Conservation (phyloP, 2,329 filamentous ascomycete genomes). For the Fusarium sp. region DNA sequence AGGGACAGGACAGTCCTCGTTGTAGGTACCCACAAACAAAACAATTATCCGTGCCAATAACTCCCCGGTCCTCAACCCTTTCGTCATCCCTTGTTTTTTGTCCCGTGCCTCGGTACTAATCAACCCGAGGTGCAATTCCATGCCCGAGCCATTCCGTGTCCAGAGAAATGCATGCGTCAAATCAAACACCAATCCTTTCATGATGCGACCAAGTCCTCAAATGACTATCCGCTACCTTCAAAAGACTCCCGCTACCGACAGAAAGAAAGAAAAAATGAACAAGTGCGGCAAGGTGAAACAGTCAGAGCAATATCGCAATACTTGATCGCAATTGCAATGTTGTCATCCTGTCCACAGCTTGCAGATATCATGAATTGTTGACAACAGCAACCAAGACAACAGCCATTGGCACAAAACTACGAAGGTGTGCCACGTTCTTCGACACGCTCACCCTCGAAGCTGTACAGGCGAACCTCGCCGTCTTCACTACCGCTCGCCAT, state of each 20-base stretch:
- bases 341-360: slow-evolving; percentile 12
- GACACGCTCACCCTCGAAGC: slow-evolving; percentile 70
- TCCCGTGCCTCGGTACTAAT: slow-evolving; percentile 10
- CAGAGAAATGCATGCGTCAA: neutral
- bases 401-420: slow-evolving; percentile 41
- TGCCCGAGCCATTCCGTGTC: neutral
- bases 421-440: slow-evolving; percentile 65
- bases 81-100: slow-evolving; percentile 17
- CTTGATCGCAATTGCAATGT: neutral
- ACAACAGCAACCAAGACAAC: neutral
- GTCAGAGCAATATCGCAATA: neutral
- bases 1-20: slow-evolving; percentile 9
- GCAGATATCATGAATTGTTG: slow-evolving; percentile 13
- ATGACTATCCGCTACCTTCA: neutral
- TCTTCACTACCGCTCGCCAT: slow-evolving; percentile 96
- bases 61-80: slow-evolving; percentile 7
- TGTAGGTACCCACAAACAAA: slow-evolving; percentile 12
- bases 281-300: slow-evolving; percentile 4
- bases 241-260: slow-evolving; percentile 29
- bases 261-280: slow-evolving; percentile 18
- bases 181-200: slow-evolving; percentile 8
- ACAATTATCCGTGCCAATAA: slow-evolving; percentile 22
- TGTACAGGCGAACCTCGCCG: slow-evolving; percentile 88
- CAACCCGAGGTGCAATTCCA: slow-evolving; percentile 5
- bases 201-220: slow-evolving; percentile 16